Base-by-base conservation (phyloP, 768 basidiomycete genomes). In the Suillus alpinus region DNA sequence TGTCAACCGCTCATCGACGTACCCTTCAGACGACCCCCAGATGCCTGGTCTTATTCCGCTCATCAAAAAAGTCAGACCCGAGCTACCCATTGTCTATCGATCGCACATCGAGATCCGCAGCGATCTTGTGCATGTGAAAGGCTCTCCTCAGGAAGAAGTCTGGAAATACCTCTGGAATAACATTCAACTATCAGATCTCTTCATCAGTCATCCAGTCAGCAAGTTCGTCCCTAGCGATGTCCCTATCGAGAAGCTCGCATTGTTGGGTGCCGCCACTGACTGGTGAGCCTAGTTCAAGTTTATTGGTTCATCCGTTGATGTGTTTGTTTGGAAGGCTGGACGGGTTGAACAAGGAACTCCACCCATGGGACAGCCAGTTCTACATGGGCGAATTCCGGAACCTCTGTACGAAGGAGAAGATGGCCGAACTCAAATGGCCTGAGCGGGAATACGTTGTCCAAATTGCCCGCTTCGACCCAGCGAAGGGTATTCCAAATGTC, bases 111-210 rank as follows among this genome's bases (percentile, higher is more conserved):
- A 98, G 78, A 94, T 91, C 65, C 88, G 89, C 52, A 89, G 89
- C 65, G 91, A 95, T 71, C 87, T 97, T 44, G 86, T 93, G 26
- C 91, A 94, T 72, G 80, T 86, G 29, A 77, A 85, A 26, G 89
- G 87, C 34, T 94, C 93, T 13, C 91, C 92, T 23, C 94, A 95
- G 69, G 86, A 89, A 69, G 89, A 91, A 66, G 94, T 95, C 18
- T 98, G 95, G 94, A 84, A 95, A 68, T 98, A 94, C 75, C 83
- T 98, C 14, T 97, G 91, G 89, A 88, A 92, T 67, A 94, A 92
- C 74, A 94, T 98, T 69, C 82, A 93, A 71, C 81, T 88, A 34
- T 89, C 92, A 46, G 95, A 97, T 78, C 74, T 95, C 68, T 97
- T 96, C 79, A 89, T 96, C 84, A 86, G 89, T 72, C 95, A 97